Conservation (phyloP, 164 flowering plant genomes). For the Magnolia officinalis region DNA sequence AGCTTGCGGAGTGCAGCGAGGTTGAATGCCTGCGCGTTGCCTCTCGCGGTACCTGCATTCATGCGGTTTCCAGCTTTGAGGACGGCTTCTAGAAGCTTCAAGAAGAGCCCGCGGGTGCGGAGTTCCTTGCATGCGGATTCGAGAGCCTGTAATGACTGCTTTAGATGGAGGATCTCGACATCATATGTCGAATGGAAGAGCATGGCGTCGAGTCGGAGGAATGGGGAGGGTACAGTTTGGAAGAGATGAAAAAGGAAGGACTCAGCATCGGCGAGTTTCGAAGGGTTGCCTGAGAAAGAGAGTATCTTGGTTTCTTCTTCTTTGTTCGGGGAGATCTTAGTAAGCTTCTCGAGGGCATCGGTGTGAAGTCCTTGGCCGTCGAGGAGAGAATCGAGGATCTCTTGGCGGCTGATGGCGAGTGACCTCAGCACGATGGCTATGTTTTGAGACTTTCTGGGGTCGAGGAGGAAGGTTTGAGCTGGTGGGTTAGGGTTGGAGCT, state of each 20-base stretch:
- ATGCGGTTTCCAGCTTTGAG: slow-evolving; percentile 83
- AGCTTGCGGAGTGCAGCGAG: slow-evolving; percentile 60
- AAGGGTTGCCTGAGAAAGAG: slow-evolving; percentile 39
- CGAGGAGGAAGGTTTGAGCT: slow-evolving; percentile 56
- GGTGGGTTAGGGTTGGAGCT: slow-evolving; percentile 17
- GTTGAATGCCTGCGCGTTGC: slow-evolving; percentile 78
- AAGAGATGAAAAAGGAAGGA: slow-evolving; percentile 54
- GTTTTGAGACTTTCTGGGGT: slow-evolving; percentile 69
- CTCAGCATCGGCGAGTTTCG: slow-evolving; percentile 60
- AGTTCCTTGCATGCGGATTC: slow-evolving; percentile 69
- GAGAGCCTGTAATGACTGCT: slow-evolving; percentile 49
- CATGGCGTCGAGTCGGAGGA: slow-evolving; percentile 51
- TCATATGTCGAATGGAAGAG: slow-evolving; percentile 48
- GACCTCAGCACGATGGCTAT: slow-evolving; percentile 55
- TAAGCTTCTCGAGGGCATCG: slow-evolving; percentile 57
- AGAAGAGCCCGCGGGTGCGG: slow-evolving; percentile 56
- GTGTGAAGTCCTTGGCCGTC: slow-evolving; percentile 43
- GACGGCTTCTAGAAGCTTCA: slow-evolving; percentile 78
- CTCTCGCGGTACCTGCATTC: slow-evolving; percentile 87
- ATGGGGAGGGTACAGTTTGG: slow-evolving; percentile 49
- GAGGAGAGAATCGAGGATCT: slow-evolving; percentile 46
- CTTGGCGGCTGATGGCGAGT: slow-evolving; percentile 41
- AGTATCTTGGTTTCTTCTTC: slow-evolving; percentile 48
- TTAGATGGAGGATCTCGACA: slow-evolving; percentile 47
- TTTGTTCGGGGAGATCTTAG: slow-evolving; percentile 46